Evolutionary conservation across 768 basidiomycete species (phyloP).

Genomic region (Pleurotus citrinopileatus): DNA sequence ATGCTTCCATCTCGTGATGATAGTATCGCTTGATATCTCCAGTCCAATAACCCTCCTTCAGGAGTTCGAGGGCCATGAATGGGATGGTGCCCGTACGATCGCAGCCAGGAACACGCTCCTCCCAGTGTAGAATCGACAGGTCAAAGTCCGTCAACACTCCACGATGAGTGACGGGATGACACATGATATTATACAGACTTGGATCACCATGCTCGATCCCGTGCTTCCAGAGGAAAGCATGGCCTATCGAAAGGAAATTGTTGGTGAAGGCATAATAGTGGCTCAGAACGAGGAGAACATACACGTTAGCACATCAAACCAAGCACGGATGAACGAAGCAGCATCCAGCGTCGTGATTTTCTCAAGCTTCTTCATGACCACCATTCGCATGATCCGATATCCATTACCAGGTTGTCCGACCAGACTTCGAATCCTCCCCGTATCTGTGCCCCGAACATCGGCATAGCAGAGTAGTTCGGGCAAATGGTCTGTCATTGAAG

Average conservation of each 20-base stretch:
- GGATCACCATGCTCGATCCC: conserved; percentile 27
- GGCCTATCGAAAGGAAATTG: conserved; percentile 15
- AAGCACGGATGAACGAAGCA: background rate
- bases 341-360: background rate
- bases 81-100: conserved; percentile 23
- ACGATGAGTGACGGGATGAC: conserved; percentile 9
- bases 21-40: conserved; percentile 20
- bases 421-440: background rate
- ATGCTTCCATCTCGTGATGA: conserved; percentile 31
- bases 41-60: conserved; percentile 13
- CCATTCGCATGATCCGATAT: background rate
- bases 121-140: conserved; percentile 15
- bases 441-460: background rate
- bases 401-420: background rate
- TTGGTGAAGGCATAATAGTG: background rate
- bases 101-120: conserved; percentile 3
- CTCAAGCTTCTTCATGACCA: background rate
- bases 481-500: background rate
- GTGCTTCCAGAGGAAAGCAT: conserved; percentile 23
- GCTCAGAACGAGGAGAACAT: conserved; percentile 6
- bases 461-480: background rate
- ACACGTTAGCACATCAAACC: conserved; percentile 9
- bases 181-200: conserved; percentile 29
- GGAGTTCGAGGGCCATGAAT: conserved; percentile 31
- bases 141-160: conserved; percentile 30